A percentile compares a stretch with the other conserved stretches of the same genome.
Evolutionary conservation across 495 filamentous ascomycete genomes (phyloP).

Genomic region (Tuber microsphaerosporum): DNA sequence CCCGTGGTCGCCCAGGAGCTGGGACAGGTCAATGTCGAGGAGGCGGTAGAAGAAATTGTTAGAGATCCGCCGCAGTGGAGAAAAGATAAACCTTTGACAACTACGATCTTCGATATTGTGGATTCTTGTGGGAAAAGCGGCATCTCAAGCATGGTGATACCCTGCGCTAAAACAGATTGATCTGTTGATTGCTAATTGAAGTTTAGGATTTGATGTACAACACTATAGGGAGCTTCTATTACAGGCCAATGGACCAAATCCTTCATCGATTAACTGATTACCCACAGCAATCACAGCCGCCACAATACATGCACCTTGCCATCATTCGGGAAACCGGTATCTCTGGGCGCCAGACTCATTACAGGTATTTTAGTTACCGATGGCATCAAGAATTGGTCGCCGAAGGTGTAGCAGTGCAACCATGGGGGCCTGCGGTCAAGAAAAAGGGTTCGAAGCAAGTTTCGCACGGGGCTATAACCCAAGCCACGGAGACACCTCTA

Average conservation of each 20-base stretch:
- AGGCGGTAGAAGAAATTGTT: slow-evolving; percentile 39
- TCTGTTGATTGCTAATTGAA: slow-evolving; percentile 12
- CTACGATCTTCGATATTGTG: slow-evolving; percentile 53
- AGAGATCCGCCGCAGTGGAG: slow-evolving; percentile 52
- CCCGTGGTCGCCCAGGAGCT: slow-evolving; percentile 37
- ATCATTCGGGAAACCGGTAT: slow-evolving; percentile 57
- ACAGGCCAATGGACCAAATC: slow-evolving; percentile 53
- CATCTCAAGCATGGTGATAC: slow-evolving; percentile 49
- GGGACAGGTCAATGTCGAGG: slow-evolving; percentile 28
- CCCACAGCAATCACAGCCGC: slow-evolving; percentile 58
- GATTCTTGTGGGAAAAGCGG: slow-evolving; percentile 50
- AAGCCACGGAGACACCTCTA: slow-evolving; percentile 42
- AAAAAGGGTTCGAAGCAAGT: slow-evolving; percentile 38
- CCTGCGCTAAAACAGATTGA: neutral
- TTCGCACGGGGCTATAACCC: slow-evolving; percentile 21
- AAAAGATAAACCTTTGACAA: slow-evolving; percentile 49
- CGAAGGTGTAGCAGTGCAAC: slow-evolving; percentile 51
- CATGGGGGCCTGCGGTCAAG: slow-evolving; percentile 48
- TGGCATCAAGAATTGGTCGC: slow-evolving; percentile 57
- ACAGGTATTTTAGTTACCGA: slow-evolving; percentile 53
- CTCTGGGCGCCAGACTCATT: slow-evolving; percentile 50
- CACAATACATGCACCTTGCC: slow-evolving; percentile 56
- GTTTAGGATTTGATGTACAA: slow-evolving; percentile 48
- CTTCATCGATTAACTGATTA: slow-evolving; percentile 53
- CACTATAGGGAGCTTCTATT: slow-evolving; percentile 52